A percentile compares a stretch with the other conserved stretches of the same genome.
phyloP scores from a whole-genome alignment of 2,329 filamentous ascomycete species.

The Colletotrichum viniferum region DNA sequence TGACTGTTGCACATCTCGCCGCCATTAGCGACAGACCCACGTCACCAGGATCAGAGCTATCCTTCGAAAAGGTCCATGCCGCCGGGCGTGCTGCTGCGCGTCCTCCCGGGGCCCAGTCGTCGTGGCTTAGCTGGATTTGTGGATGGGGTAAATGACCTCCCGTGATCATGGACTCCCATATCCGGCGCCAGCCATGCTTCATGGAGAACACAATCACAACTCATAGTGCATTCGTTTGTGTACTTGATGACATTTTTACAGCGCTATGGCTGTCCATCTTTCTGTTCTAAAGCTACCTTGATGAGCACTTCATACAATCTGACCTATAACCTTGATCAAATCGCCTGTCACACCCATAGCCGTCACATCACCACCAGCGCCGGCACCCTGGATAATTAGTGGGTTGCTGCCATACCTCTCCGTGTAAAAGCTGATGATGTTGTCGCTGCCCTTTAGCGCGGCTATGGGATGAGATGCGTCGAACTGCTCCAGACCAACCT shows the following conservation, averaged over 20 bases:
- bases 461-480: slow-evolving; percentile 91
- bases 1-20: slow-evolving; percentile 47
- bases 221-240: background rate
- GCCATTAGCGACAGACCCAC: slow-evolving; percentile 4
- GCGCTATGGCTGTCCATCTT: background rate
- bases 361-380: slow-evolving; percentile 92
- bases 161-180: background rate
- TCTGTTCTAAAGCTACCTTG: background rate
- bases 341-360: slow-evolving; percentile 98
- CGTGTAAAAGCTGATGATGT: slow-evolving; percentile 99
- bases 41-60: background rate
- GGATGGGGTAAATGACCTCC: background rate
- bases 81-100: background rate
- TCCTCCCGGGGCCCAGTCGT: background rate
- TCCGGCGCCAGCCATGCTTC: background rate
- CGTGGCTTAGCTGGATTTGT: slow-evolving; percentile 11
- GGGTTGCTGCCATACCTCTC: slow-evolving; percentile 91
- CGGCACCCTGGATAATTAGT: slow-evolving; percentile 91
- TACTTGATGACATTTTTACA: background rate
- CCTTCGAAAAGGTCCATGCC: background rate
- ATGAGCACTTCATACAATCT: slow-evolving; percentile 56
- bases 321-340: slow-evolving; percentile 83
- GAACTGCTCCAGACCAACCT: slow-evolving; percentile 90
- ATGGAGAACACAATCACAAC: background rate
- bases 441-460: slow-evolving; percentile 93